These are phyloP conservation scores for Pisolithus marmoratus DNA, from an alignment of 768 basidiomycete species.

Conservation along the genomic window DNA sequence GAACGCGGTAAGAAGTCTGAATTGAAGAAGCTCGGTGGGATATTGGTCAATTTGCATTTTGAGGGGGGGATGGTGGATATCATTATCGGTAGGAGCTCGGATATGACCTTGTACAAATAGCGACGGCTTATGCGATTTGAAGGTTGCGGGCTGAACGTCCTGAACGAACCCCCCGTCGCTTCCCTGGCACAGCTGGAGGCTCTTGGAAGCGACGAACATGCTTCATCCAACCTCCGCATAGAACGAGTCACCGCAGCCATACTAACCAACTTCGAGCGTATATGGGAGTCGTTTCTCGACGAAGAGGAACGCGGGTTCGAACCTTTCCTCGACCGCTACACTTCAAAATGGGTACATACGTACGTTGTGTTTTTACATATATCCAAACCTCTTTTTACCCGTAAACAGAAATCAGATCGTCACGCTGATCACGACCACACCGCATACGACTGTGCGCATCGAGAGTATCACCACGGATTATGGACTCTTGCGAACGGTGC, in stretches of 20 bases:
- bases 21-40: slow-evolving; percentile 81
- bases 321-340: slow-evolving; percentile 76
- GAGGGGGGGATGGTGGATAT: slow-evolving; percentile 66
- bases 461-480: slow-evolving; percentile 82
- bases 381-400: too few relatives aligned
- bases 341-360: slow-evolving; percentile 87
- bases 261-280: slow-evolving; percentile 66
- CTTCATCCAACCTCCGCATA: slow-evolving; percentile 41
- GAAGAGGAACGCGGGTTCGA: slow-evolving; percentile 57
- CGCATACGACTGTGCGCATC: slow-evolving; percentile 68
- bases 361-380: slow-evolving; percentile 42
- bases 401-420: slow-evolving; percentile 71
- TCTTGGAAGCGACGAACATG: slow-evolving; percentile 7
- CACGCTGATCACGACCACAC: slow-evolving; percentile 71
- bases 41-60: slow-evolving; percentile 86
- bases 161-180: slow-evolving; percentile 75
- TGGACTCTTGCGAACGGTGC: slow-evolving; percentile 79
- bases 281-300: slow-evolving; percentile 70
- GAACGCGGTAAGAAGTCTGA: slow-evolving; percentile 24
- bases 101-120: not conserved
- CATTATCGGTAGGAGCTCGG: slow-evolving; percentile 61
- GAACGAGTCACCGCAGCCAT: slow-evolving; percentile 74
- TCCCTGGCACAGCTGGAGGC: slow-evolving; percentile 71
- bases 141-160: slow-evolving; percentile 90
- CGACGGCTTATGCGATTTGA: slow-evolving; percentile 3